Percentiles rank a stretch among this genome's conserved stretches.
These are phyloP conservation scores for Aspergillus viridinutans DNA, from an alignment of 2,329 filamentous ascomycete genomes.

Conservation along the genomic window DNA sequence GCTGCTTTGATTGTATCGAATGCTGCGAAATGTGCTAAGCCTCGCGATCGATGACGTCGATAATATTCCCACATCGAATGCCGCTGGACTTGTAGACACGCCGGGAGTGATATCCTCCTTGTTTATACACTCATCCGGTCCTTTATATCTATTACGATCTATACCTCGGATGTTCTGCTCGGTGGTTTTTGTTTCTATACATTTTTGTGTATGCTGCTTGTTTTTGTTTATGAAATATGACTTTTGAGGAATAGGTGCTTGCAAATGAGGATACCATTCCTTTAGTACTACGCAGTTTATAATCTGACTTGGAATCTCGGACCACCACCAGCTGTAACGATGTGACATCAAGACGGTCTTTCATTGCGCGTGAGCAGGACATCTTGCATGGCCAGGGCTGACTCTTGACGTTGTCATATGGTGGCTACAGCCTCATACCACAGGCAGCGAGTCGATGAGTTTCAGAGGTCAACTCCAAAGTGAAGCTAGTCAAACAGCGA, in stretches of 20 bases:
- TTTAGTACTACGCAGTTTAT: neutral
- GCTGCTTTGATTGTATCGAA: constrained; percentile 59
- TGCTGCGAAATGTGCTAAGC: constrained; percentile 42
- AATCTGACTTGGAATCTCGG: neutral
- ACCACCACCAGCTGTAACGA: too few species aligned
- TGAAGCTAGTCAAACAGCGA: neutral
- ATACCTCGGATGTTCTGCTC: neutral
- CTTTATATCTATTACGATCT: neutral
- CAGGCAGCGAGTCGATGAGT: too few species aligned
- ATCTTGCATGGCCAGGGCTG: neutral
- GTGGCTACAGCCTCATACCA: neutral
- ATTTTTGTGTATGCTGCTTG: neutral
- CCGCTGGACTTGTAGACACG: constrained; percentile 13
- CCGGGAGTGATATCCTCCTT: neutral
- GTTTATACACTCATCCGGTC: neutral
- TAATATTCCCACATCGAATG: constrained; percentile 19
- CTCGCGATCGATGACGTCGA: constrained; percentile 18
- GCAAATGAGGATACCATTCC: neutral
- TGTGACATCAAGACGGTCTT: neutral
- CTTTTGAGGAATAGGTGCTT: neutral
- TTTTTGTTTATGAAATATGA: neutral
- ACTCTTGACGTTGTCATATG: neutral
- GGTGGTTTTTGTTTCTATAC: neutral
- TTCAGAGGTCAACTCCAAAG: too few species aligned
- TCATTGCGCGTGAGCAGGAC: neutral